These are phyloP conservation scores for Carpinus fangiana DNA, from an alignment of 306 rosid genomes.

Conservation along the genomic window DNA sequence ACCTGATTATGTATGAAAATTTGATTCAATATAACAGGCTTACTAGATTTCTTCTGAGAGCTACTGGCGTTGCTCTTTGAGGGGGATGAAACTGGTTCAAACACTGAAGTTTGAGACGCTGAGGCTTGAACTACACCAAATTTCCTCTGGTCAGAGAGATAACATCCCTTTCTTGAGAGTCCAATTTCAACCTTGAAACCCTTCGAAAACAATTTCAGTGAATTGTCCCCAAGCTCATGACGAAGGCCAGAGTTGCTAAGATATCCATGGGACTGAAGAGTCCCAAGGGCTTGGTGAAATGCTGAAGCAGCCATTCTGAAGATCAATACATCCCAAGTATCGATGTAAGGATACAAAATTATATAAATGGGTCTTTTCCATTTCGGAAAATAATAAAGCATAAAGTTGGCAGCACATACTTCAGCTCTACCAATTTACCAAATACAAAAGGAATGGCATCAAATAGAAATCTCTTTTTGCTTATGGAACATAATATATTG, in stretches of 20 bases:
- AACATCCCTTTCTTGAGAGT: slow-evolving; percentile 43
- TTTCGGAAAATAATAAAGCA: not conserved
- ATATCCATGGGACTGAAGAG: slow-evolving; percentile 40
- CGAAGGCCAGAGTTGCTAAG: slow-evolving; percentile 28
- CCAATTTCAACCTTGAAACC: slow-evolving; percentile 46
- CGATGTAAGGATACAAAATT: not conserved
- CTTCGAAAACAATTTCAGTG: slow-evolving; percentile 46
- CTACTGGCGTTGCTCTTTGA: slow-evolving; percentile 51
- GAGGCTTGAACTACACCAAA: slow-evolving; percentile 52
- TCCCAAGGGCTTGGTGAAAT: slow-evolving; percentile 59
- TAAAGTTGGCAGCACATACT: slow-evolving; percentile 1
- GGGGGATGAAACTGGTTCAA: slow-evolving; percentile 64
- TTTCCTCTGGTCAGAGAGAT: slow-evolving; percentile 28
- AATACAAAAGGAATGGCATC: not conserved
- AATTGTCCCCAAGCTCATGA: slow-evolving; percentile 39
- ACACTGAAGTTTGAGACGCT: slow-evolving; percentile 64
- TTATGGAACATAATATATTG: not conserved
- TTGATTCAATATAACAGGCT: slow-evolving; percentile 21
- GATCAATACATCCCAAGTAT: slow-evolving; percentile 22
- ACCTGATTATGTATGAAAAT: slow-evolving; percentile 2
- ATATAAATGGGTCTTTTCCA: not conserved
- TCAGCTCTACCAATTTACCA: not conserved
- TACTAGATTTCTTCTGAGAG: slow-evolving; percentile 80
- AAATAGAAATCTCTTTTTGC: not conserved
- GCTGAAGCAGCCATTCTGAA: slow-evolving; percentile 86